These are phyloP conservation scores for Fraxinus sp. DNA, from an alignment of 305 asterid genomes.

Conservation along the genomic window DNA sequence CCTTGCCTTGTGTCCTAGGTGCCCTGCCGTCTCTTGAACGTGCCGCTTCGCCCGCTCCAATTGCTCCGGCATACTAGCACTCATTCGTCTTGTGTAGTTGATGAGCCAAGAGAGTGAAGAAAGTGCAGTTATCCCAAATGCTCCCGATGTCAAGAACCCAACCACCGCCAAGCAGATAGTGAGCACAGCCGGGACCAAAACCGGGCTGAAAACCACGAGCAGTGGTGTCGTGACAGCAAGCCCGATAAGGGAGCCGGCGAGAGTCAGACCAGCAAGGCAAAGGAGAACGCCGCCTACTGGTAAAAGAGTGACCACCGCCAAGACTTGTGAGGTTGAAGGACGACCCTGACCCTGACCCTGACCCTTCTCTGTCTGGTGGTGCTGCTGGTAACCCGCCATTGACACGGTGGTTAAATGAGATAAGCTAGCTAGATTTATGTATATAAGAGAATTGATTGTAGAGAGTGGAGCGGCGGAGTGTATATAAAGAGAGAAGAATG, in stretches of 20 bases:
- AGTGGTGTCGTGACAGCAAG: slow-evolving; percentile 35
- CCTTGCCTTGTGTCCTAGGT: slow-evolving; percentile 25
- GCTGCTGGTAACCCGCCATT: slow-evolving; percentile 35
- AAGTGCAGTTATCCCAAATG: slow-evolving; percentile 46
- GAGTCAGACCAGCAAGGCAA: slow-evolving; percentile 32
- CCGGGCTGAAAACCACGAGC: slow-evolving; percentile 39
- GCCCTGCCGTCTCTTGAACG: slow-evolving; percentile 28
- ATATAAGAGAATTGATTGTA: neutral
- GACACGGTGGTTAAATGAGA: neutral
- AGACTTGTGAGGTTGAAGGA: slow-evolving; percentile 33
- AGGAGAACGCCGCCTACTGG: slow-evolving; percentile 41
- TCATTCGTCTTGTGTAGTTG: slow-evolving; percentile 26
- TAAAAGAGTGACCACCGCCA: slow-evolving; percentile 40
- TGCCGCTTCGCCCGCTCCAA: slow-evolving; percentile 32
- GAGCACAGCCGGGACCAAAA: slow-evolving; percentile 41
- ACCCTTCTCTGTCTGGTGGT: neutral
- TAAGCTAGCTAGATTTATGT: neutral
- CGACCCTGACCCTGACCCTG: slow-evolving; percentile 1
- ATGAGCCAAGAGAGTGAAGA: slow-evolving; percentile 41
- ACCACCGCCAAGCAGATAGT: slow-evolving; percentile 31
- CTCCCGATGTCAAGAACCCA: slow-evolving; percentile 43
- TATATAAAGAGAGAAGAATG: slow-evolving; percentile 22
- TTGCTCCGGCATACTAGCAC: slow-evolving; percentile 21
- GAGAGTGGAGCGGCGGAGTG: neutral
- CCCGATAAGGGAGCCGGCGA: slow-evolving; percentile 35